phyloP scores from a whole-genome alignment of 2,329 filamentous ascomycete genomes.

The Verticillium alfalfae region DNA sequence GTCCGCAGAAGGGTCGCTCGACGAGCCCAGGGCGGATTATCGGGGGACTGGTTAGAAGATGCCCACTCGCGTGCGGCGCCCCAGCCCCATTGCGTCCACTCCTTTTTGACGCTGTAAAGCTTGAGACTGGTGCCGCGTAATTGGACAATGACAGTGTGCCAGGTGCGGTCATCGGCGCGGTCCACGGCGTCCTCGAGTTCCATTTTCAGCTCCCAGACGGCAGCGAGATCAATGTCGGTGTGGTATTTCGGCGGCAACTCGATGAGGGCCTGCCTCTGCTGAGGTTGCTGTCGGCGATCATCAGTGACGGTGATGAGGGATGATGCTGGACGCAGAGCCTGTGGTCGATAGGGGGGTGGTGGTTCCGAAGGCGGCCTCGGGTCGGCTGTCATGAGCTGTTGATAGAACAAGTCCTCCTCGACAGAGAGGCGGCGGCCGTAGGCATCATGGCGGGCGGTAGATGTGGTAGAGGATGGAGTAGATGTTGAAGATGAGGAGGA shows the following conservation, averaged over 20 bases:
- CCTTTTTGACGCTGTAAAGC: constrained; percentile 58
- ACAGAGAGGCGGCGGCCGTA: constrained; percentile 33
- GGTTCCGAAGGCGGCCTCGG: constrained; percentile 33
- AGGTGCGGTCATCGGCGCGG: constrained; percentile 56
- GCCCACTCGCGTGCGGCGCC: constrained; percentile 40
- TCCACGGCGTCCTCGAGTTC: constrained; percentile 62
- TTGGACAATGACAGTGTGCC: constrained; percentile 57
- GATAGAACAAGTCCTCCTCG: constrained; percentile 50
- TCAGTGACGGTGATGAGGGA: background rate
- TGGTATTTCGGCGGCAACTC: constrained; percentile 52
- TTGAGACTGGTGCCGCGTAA: constrained; percentile 65
- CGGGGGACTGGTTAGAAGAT: constrained; percentile 33
- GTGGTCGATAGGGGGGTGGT: constrained; percentile 37
- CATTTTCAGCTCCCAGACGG: constrained; percentile 57
- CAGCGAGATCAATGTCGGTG: constrained; percentile 49
- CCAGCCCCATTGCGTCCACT: constrained; percentile 47
- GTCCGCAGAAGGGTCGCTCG: constrained; percentile 53
- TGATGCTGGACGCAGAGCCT: background rate
- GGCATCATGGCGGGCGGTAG: background rate
- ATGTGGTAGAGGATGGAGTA: background rate
- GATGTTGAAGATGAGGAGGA: background rate
- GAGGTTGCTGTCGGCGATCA: constrained; percentile 3
- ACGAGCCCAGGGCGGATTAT: constrained; percentile 45
- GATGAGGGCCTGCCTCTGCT: constrained; percentile 9
- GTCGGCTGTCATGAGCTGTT: constrained; percentile 42